A percentile compares a stretch with the other conserved stretches of the same genome.
These are phyloP conservation scores for Cyclostephanos tholiformis DNA, from an alignment of 108 stramenopile genomes.

Conservation along the genomic window DNA sequence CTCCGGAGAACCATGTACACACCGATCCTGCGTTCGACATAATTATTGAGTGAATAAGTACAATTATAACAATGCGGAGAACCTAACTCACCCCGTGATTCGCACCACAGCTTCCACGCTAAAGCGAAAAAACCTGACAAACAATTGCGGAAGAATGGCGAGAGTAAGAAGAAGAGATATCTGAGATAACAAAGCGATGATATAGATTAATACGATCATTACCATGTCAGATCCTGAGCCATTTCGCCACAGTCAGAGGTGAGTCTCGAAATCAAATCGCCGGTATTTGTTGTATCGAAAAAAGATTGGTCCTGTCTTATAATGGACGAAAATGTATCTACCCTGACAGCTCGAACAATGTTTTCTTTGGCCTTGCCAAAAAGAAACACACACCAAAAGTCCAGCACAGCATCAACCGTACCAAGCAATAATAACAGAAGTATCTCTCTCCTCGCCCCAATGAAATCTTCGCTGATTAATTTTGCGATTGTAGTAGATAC, in stretches of 20 bases:
- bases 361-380: conserved; percentile 88
- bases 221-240: conserved; percentile 91
- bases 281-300: conserved; percentile 74
- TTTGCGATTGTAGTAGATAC: conserved; percentile 80
- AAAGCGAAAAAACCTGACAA: conserved; percentile 63
- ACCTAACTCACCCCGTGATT: conserved; percentile 54
- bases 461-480: conserved; percentile 60
- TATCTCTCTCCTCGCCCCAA: conserved; percentile 70
- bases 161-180: not conserved
- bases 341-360: conserved; percentile 76
- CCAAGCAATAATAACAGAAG: conserved; percentile 81
- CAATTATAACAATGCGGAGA: not conserved
- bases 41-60: not conserved
- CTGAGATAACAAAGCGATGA: not conserved
- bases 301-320: conserved; percentile 82
- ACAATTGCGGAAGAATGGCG: not conserved
- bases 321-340: conserved; percentile 72
- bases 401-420: conserved; percentile 73
- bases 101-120: conserved; percentile 85
- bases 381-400: conserved; percentile 91
- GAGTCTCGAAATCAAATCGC: conserved; percentile 82
- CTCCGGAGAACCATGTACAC: conserved; percentile 80
- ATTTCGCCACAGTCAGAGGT: conserved; percentile 87
- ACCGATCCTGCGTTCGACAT: conserved; percentile 46
- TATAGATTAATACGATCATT: conserved; percentile 10